Evolutionary conservation across 179 eudicot species (phyloP).

Genomic region (Camellia oleifera): DNA sequence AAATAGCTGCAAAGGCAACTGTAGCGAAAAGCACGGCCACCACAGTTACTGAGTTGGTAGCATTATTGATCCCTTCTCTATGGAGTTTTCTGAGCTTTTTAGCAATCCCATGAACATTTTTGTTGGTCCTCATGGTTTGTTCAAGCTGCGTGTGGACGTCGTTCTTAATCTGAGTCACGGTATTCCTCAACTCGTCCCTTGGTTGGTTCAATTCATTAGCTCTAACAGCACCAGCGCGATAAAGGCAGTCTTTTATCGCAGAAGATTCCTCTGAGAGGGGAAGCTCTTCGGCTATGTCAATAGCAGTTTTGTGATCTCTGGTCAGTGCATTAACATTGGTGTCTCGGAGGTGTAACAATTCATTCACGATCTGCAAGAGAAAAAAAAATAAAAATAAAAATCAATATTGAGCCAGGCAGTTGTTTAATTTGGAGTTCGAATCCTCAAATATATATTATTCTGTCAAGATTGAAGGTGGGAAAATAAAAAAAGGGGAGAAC

Average conservation of each 20-base stretch:
- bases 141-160: constrained; percentile 50
- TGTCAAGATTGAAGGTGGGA: background rate
- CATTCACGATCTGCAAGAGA: constrained; percentile 55
- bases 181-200: constrained; percentile 43
- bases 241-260: constrained; percentile 32
- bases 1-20: constrained; percentile 51
- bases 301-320: constrained; percentile 45
- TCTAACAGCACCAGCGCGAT: constrained; percentile 38
- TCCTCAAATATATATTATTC: background rate
- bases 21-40: constrained; percentile 57
- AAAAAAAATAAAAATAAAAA: background rate
- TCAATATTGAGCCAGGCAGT: background rate
- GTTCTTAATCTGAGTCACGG: constrained; percentile 42
- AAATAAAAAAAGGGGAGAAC: too few species aligned
- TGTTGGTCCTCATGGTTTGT: constrained; percentile 43
- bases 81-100: constrained; percentile 48
- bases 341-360: constrained; percentile 48
- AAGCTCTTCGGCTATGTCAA: constrained; percentile 49
- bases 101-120: constrained; percentile 47
- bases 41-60: constrained; percentile 49
- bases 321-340: constrained; percentile 49
- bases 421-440: background rate
- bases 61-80: constrained; percentile 49
- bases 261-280: constrained; percentile 48
- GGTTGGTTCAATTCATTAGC: constrained; percentile 51